Base-by-base conservation (phyloP, 495 filamentous ascomycete genomes). In the Daldinia bambusicola region DNA sequence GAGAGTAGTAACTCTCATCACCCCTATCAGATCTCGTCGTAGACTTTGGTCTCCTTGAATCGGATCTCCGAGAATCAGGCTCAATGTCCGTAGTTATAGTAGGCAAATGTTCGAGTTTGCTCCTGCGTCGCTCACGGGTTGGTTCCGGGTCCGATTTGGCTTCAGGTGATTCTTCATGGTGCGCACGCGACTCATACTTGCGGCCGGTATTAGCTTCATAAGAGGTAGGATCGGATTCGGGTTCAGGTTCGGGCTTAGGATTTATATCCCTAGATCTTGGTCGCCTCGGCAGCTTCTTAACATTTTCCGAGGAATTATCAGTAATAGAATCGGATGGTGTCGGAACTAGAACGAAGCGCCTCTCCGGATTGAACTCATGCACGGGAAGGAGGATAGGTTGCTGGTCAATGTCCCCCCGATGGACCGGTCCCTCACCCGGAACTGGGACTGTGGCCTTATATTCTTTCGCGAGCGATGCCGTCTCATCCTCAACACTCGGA, bases 401-500 rank as follows among this genome's bases (percentile, higher is more conserved):
- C 55, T 85, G 83, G 18, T 85, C 81, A 31, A 78, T 66, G 16
- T 83, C 80, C 22, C 83, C 83, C 10, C 78, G 78, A 16, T 81
- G 66, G 58, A 76, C 66, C 51, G 82, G 78, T 41, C 83, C 82
- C 59, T 83, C 83, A 0, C 78, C 76, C 6, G 65, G 63, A 0
- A 73, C 55, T 13, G 77, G 64, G 9, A 71, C 70, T 18, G 70
- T 68, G 1, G 78, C 77, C 7, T 73, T 62, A 52, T 80, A 67
- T 65, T 85, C 83, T 58, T 80, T 83, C 1, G 82, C 82, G 26
- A 85, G 72, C 12, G 83, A 77, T 20, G 76, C 81, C 7, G 64
- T 68, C 56, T 85, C 83, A 55, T 85, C 83, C 69, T 85, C 83
- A 16, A 84, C 82, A 20, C 51, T 76, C 10, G 83, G 81, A 8